Conservation (phyloP, 2,329 filamentous ascomycete genomes). For the Ophiocordyceps robertsii region DNA sequence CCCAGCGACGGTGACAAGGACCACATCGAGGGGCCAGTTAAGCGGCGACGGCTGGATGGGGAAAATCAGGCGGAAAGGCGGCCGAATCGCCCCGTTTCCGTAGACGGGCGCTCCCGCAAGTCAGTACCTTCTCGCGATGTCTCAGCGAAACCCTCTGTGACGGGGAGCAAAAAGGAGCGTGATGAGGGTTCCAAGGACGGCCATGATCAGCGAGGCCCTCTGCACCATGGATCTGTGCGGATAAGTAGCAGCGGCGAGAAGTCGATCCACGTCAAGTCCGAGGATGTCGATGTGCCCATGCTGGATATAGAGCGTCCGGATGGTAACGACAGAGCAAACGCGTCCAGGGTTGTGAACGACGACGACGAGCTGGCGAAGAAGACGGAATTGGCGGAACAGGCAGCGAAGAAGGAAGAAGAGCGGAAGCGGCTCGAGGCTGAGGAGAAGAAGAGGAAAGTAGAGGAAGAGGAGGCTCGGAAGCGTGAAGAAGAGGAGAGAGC, state of each 20-base stretch:
- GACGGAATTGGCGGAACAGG: slow-evolving; percentile 19
- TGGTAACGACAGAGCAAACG: slow-evolving; percentile 13
- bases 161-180: slow-evolving; percentile 22
- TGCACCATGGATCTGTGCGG: slow-evolving; percentile 28
- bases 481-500: slow-evolving; percentile 19
- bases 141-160: slow-evolving; percentile 18
- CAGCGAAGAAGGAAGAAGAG: slow-evolving; percentile 15
- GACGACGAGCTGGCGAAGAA: slow-evolving; percentile 17
- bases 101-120: slow-evolving; percentile 33
- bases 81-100: slow-evolving; percentile 26
- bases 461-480: slow-evolving; percentile 10
- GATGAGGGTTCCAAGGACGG: slow-evolving; percentile 26
- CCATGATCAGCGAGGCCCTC: slow-evolving; percentile 22
- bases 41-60: slow-evolving; percentile 42
- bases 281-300: slow-evolving; percentile 44
- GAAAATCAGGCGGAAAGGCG: slow-evolving; percentile 35
- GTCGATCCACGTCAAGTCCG: slow-evolving; percentile 41
- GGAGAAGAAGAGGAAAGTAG: slow-evolving; percentile 21
- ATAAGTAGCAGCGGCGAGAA: slow-evolving; percentile 27
- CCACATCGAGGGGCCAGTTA: slow-evolving; percentile 34
- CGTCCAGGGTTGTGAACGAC: slow-evolving; percentile 22
- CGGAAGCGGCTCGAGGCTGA: slow-evolving; percentile 16
- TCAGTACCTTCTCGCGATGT: slow-evolving; percentile 26
- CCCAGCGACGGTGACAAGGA: slow-evolving; percentile 40
- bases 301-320: slow-evolving; percentile 26